phyloP scores from a whole-genome alignment of 2,329 filamentous ascomycete species.

The Chalara sp. region DNA sequence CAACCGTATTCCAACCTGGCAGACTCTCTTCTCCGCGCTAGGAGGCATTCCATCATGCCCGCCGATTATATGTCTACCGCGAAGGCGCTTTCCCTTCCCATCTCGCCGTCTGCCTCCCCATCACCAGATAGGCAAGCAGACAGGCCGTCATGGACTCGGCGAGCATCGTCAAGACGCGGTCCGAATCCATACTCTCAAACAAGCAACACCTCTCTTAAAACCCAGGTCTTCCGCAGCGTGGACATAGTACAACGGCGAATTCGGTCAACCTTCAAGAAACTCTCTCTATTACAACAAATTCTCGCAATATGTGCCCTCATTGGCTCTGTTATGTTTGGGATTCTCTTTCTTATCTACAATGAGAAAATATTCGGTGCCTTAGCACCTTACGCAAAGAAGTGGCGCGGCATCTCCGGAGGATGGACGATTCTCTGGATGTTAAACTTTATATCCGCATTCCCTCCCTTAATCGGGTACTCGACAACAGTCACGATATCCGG shows the following conservation, averaged over 20 bases:
- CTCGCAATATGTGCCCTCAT: conserved; percentile 46
- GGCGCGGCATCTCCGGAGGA: conserved; percentile 67
- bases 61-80: conserved; percentile 44
- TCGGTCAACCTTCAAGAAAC: conserved; percentile 43
- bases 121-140: conserved; percentile 30
- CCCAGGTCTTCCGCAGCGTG: conserved; percentile 41
- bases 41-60: conserved; percentile 33
- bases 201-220: conserved; percentile 15
- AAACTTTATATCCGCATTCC: conserved; percentile 62
- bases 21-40: conserved; percentile 6
- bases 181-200: conserved; percentile 13
- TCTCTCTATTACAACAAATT: conserved; percentile 56
- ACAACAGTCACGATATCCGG: conserved; percentile 61
- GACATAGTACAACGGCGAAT: conserved; percentile 42
- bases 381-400: conserved; percentile 65
- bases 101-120: conserved; percentile 40
- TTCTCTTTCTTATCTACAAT: conserved; percentile 72
- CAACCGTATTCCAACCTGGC: background rate
- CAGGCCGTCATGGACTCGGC: conserved; percentile 45
- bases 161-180: conserved; percentile 28
- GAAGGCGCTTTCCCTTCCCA: conserved; percentile 39
- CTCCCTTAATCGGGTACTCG: conserved; percentile 65
- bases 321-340: conserved; percentile 41
- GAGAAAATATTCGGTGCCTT: conserved; percentile 73
- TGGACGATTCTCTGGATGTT: conserved; percentile 61